Base-by-base conservation (phyloP, 2,329 filamentous ascomycete genomes). In the Ceratocystis cacaofunesta region DNA sequence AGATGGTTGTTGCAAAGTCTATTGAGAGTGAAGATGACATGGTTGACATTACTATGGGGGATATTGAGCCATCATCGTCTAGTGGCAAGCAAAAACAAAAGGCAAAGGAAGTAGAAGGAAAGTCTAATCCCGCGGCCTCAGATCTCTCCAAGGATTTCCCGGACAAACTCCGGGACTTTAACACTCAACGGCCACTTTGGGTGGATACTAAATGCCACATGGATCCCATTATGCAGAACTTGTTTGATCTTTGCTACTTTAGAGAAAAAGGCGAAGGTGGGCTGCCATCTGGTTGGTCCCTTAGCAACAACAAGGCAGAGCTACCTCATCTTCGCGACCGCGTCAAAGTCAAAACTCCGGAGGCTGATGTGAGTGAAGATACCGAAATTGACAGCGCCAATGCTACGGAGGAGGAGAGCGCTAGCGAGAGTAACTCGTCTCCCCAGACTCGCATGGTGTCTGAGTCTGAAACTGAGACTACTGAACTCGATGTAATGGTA, bases 11-110 rank as follows among this genome's bases (percentile, higher is more conserved):
- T 66, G 87, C 90, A 57, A 82, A 84, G 32, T 96, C 92, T 2
- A 82, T 95, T 1, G 87, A 92, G 72, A 89, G 90, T 8, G 92
- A 96, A 73, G 92, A 96, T 68, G 90, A 90, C 68, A 84, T 96
- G 71, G 89, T 97, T 5, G 89, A 96, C 72, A 86, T 99, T 17
- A 89, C 88, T 0, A 92, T 96, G 86, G 85, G 85, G 8, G 63
- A 43, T 8, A 60, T 44, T 28, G 36, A 36, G 28, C 32, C 64
- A 15, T 41, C 36, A 41, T 41, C 10, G 36, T 41, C 36, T 15
- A 10, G 12, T 64, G 87, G 90, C 70, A 77, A 78, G 1, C 72
- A 72, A 17, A 77, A 80, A 5, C 25, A 30, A 66, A 69, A 71
- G 64, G 65, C 69, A 44, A 64, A 68, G 19, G 68, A 70, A 43